Conservation (phyloP, 2,329 filamentous ascomycete genomes). For the Claviceps fusiformis region DNA sequence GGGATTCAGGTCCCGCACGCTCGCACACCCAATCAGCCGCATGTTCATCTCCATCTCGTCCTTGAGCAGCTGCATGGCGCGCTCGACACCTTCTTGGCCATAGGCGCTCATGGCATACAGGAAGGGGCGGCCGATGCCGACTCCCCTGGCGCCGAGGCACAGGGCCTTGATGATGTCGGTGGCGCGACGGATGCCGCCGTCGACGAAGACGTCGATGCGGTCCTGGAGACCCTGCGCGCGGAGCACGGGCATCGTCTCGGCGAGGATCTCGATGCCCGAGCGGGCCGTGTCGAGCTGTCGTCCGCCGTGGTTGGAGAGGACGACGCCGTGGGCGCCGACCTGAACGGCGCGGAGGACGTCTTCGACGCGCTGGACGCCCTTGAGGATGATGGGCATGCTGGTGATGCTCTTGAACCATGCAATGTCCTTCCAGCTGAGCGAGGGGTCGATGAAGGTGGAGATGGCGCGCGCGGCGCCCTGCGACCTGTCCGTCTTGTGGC, state of each 20-base stretch:
- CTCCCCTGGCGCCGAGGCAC: constrained; percentile 79
- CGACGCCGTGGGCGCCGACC: constrained; percentile 71
- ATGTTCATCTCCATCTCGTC: constrained; percentile 99
- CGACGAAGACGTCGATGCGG: constrained; percentile 76
- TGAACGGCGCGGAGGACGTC: constrained; percentile 84
- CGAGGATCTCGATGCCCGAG: constrained; percentile 77
- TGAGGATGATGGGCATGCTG: constrained; percentile 87
- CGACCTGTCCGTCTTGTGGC: constrained; percentile 63
- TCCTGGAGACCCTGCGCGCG: constrained; percentile 59
- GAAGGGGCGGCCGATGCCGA: constrained; percentile 90
- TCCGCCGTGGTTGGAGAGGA: constrained; percentile 91
- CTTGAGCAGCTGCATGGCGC: constrained; percentile 82
- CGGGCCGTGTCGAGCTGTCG: constrained; percentile 86
- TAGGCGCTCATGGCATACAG: constrained; percentile 93
- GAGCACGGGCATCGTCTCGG: constrained; percentile 84
- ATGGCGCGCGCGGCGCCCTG: constrained; percentile 94
- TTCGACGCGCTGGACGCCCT: constrained; percentile 92
- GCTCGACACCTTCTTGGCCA: constrained; percentile 72
- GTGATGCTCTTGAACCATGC: constrained; percentile 88
- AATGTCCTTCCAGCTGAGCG: constrained; percentile 86
- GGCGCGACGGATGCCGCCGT: constrained; percentile 78
- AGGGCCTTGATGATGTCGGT: constrained; percentile 94
- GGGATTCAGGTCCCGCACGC: constrained; percentile 64
- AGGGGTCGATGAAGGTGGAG: constrained; percentile 90
- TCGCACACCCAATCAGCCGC: constrained; percentile 73